Evolutionary conservation across 2,329 filamentous ascomycete genomes (phyloP).

Genomic region (Cytospora mali): DNA sequence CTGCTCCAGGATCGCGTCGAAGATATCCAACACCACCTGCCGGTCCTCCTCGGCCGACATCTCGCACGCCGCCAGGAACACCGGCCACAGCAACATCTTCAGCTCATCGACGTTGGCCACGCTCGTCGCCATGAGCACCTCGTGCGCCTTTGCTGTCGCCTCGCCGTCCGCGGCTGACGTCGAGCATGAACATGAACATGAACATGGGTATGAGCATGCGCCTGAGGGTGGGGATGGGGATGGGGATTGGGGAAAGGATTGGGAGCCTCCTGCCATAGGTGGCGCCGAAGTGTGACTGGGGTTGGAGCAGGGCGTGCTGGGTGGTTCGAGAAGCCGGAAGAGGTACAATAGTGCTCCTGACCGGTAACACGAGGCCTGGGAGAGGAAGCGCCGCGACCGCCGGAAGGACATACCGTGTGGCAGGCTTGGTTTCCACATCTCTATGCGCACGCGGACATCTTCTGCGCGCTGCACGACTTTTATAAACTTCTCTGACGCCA

Average conservation of each 20-base stretch:
- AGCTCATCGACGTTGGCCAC: conserved; percentile 31
- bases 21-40: conserved; percentile 30
- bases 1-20: conserved; percentile 34
- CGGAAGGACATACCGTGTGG: conserved; percentile 32
- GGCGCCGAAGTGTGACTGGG: too few species aligned
- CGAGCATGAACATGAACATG: neutral
- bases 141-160: conserved; percentile 35
- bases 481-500: neutral
- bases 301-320: conserved; percentile 23
- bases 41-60: conserved; percentile 33
- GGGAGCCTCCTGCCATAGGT: too few species aligned
- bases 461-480: conserved; percentile 28
- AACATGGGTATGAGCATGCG: too few species aligned
- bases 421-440: conserved; percentile 34
- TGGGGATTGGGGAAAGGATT: neutral
- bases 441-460: conserved; percentile 29
- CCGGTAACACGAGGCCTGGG: conserved; percentile 36
- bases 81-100: conserved; percentile 37
- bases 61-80: conserved; percentile 37
- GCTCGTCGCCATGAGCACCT: conserved; percentile 35
- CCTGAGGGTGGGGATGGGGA: too few species aligned
- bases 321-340: conserved; percentile 34
- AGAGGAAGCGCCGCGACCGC: conserved; percentile 34
- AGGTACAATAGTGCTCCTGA: conserved; percentile 35
- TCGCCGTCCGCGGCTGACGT: conserved; percentile 27